A percentile compares a stretch with the other conserved stretches of the same genome.
Evolutionary conservation across 2,329 filamentous ascomycete species (phyloP).

Genomic region (Fusarium clavum): DNA sequence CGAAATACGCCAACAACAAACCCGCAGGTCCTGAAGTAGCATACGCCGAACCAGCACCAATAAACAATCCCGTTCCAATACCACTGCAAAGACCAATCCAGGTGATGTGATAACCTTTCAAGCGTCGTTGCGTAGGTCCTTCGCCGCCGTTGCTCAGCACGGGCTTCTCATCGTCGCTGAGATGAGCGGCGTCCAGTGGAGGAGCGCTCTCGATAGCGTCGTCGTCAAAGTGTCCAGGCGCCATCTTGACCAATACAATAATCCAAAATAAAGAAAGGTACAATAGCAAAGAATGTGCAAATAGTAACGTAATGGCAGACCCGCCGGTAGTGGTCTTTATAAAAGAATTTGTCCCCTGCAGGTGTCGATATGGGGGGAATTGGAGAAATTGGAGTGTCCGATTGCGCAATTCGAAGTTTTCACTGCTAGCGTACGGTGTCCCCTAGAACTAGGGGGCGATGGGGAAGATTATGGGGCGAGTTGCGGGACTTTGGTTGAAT

Average conservation of each 20-base stretch:
- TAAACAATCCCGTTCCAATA: constrained; percentile 42
- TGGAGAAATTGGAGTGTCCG: background rate
- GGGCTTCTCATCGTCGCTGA: constrained; percentile 23
- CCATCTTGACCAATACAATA: background rate
- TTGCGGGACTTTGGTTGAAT: constrained; percentile 4
- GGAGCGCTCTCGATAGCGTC: constrained; percentile 28
- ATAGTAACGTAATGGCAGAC: background rate
- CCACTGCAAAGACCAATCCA: constrained; percentile 44
- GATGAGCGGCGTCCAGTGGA: background rate
- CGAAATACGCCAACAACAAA: constrained; percentile 36
- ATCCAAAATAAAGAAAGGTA: background rate
- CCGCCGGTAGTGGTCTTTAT: background rate
- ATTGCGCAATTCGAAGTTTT: constrained; percentile 44
- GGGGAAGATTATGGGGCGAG: constrained; percentile 22
- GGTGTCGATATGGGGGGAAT: too few species aligned
- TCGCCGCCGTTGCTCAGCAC: constrained; percentile 42
- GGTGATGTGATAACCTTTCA: constrained; percentile 42
- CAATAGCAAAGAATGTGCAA: background rate
- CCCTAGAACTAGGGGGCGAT: constrained; percentile 15
- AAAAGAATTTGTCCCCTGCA: background rate
- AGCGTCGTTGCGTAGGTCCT: constrained; percentile 36
- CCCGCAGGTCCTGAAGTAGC: constrained; percentile 42
- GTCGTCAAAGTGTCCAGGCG: background rate
- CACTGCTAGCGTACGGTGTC: constrained; percentile 17
- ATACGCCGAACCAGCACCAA: constrained; percentile 42